Base-by-base conservation (phyloP, 345 rosid genomes). In the Cochlearia excelsa region DNA sequence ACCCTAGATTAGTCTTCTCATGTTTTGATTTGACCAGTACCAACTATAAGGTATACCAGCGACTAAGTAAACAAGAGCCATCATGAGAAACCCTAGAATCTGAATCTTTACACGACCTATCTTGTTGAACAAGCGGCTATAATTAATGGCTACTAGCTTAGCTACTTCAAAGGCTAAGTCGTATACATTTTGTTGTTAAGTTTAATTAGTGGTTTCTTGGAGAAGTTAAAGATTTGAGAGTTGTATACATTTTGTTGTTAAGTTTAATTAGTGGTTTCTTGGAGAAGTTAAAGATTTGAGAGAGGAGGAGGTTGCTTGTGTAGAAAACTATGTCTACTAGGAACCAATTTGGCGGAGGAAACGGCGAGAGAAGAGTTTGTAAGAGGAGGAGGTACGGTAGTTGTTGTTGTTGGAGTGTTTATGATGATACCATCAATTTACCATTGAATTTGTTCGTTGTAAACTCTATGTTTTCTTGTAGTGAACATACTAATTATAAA, bases 321-420 rank as follows among this genome's bases (percentile, higher is more conserved):
- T 89, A 89, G 66, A 86, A 86, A 35, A 75, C 89, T 0, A 84
- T 48, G 54, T 86, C 96, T 1, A 86, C 51, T 7, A 89, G 80
- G 59, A 89, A 79, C 96, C 96, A 86, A 1, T 73, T 51, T 39
- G 82, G 2, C 43, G 74, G 43, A 86, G 38, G 82, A 89, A 86
- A 16, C 69, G 62, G 46, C n/a, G 76, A 26, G 96, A 84, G 61
- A 86, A 49, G 62, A 88, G 78, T 46, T 70, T 70, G 61, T 70
- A 70, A 4, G 82, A 74, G 0, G 77, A 47, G 23, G 23, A 16
- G 23, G 23, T 16, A 16, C 23, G 23, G 23, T 16, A 16, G 23
- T 16, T 16, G 23, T 16, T 16, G 23, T 16, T 16, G 23, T 16
- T 16, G 23, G 23, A 16, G 23, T 16, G 23, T 16, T 16, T 16